These are phyloP conservation scores for Pseudopediastrum boryanum DNA, from an alignment of 139 green algal genomes.

Conservation along the genomic window DNA sequence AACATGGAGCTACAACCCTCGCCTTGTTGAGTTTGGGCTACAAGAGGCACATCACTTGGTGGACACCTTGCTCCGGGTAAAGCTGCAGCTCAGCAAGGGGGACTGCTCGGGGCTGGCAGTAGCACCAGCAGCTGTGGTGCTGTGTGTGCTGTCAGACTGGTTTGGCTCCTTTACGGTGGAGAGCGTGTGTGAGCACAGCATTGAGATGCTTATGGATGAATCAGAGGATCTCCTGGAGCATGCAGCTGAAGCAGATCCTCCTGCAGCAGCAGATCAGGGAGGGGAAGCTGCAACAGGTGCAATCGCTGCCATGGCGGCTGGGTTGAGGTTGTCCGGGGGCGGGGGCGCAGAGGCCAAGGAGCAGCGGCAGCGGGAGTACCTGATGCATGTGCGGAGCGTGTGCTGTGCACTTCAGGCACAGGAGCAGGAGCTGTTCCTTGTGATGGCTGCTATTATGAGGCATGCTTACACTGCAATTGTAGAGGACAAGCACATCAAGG, in stretches of 20 bases:
- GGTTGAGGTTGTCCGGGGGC: no score
- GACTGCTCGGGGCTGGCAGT: conserved; percentile 3
- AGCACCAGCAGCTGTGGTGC: conserved; percentile 30
- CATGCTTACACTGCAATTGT: conserved; percentile 18
- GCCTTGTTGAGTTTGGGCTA: neutral
- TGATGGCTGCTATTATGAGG: conserved; percentile 47
- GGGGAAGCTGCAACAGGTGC: no score
- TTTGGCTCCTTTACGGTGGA: conserved; percentile 40
- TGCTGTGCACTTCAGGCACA: conserved; percentile 22
- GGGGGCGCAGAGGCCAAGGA: neutral
- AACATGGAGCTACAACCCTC: neutral
- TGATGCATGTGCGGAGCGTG: neutral
- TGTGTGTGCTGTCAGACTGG: conserved; percentile 40
- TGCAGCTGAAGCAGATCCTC: conserved; percentile 1
- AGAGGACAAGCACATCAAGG: conserved; percentile 2
- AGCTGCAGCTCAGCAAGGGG: neutral
- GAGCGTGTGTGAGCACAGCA: neutral
- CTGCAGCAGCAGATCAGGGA: neutral
- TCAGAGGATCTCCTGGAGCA: conserved; percentile 16
- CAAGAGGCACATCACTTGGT: neutral
- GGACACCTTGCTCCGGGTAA: no score
- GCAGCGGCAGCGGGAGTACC: neutral
- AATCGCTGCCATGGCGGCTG: no score
- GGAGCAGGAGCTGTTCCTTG: conserved; percentile 58
- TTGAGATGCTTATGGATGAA: conserved; percentile 25